Base-by-base conservation (phyloP, 2,329 filamentous ascomycete genomes). In the Graphilbum fragrans region DNA sequence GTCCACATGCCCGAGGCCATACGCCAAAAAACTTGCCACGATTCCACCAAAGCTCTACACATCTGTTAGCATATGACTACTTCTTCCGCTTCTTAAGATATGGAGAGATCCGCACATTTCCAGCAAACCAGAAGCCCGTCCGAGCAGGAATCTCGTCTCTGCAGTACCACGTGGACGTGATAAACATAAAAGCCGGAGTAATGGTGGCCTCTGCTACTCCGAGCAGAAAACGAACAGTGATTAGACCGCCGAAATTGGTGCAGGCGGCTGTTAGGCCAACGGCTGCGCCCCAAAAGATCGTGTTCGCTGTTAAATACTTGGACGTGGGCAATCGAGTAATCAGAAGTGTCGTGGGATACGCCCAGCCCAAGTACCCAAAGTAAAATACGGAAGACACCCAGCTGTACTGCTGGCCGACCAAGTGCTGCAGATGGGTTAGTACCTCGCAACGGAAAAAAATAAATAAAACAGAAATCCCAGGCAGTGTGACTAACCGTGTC, bases 151-250 rank as follows among this genome's bases (percentile, higher is more conserved):
- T 70, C 52, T 74, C 71, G 41, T 72, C 67, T 27, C 71, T 67
- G 0, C 68, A 72, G 47, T 74, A 75, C 69, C 68, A 74, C 5
- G 67, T 71, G 1, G 64, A 65, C 0, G 69, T 74, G 41, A 76
- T 61, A 49, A 41, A 41, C 59, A 76, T 70, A 48, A 75, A 70
- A 0, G 63, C 66, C 0, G 74, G 74, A 0, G 65, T 67, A 38
- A 74, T 65, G 5, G 65, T 67, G 2, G 72, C 70, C 51, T 77
- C 74, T 1, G 67, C 66, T 12, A 69, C 61, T 5, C 74, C 74
- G 0, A 76, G 60, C 3, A 77, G 54, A 49, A 77, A 69, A 0
- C 74, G 65, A 10, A 66, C 58, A 0, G 62, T 56, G n/a, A 74
- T 52, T 1, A 78, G 58, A 0, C 68, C 66, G 4, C 56, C 64